A percentile compares a stretch with the other conserved stretches of the same genome.
phyloP scores from a whole-genome alignment of 2,329 filamentous ascomycete species.

The Talaromyces sp. region DNA sequence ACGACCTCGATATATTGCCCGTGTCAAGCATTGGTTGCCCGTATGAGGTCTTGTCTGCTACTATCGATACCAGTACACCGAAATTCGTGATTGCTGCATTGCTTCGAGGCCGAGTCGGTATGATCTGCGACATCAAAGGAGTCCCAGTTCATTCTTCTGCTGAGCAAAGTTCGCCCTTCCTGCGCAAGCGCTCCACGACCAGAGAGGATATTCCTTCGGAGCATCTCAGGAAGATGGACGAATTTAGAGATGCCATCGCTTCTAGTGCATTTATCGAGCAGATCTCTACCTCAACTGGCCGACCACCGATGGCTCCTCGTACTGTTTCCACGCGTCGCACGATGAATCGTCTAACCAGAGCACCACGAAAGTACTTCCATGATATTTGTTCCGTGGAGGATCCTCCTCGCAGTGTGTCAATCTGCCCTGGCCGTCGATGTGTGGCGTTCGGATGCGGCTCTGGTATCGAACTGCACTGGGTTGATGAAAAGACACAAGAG shows the following conservation, averaged over 20 bases:
- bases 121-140: slow-evolving; percentile 55
- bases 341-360: slow-evolving; percentile 29
- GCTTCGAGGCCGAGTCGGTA: slow-evolving; percentile 57
- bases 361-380: slow-evolving; percentile 44
- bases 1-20: slow-evolving; percentile 38
- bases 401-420: slow-evolving; percentile 61
- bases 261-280: slow-evolving; percentile 15
- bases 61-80: slow-evolving; percentile 59
- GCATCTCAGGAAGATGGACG: slow-evolving; percentile 6
- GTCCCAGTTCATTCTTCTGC: slow-evolving; percentile 17
- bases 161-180: slow-evolving; percentile 18
- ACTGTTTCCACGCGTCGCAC: slow-evolving; percentile 21
- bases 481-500: slow-evolving; percentile 45
- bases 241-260: slow-evolving; percentile 18
- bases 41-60: slow-evolving; percentile 54
- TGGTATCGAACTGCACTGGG: slow-evolving; percentile 62
- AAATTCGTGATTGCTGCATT: slow-evolving; percentile 57
- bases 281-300: slow-evolving; percentile 1
- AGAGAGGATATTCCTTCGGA: slow-evolving; percentile 4
- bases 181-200: slow-evolving; percentile 7
- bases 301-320: slow-evolving; percentile 22
- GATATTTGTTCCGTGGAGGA: slow-evolving; percentile 59
- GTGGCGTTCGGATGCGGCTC: slow-evolving; percentile 62
- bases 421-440: slow-evolving; percentile 62
- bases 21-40: slow-evolving; percentile 57